Evolutionary conservation across 1,139 yeast species (phyloP).

Genomic region (Kurtzmaniella natalensis): DNA sequence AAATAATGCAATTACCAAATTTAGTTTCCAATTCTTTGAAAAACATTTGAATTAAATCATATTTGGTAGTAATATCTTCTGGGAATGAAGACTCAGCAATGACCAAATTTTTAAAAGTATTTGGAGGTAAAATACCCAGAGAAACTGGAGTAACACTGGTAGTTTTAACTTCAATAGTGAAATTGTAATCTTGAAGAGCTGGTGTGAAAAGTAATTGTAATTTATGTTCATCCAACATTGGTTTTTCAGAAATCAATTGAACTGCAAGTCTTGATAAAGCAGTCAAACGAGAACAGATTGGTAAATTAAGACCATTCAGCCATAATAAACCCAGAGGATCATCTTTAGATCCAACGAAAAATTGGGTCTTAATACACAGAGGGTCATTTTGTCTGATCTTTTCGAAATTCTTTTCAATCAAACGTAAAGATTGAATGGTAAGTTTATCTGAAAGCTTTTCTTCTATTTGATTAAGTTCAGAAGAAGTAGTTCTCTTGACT

Average conservation of each 20-base stretch:
- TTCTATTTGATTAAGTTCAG: constrained; percentile 14
- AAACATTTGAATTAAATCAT: constrained; percentile 55
- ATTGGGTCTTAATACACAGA: constrained; percentile 69
- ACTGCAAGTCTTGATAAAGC: constrained; percentile 79
- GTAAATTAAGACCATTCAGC: constrained; percentile 67
- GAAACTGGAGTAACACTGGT: constrained; percentile 33
- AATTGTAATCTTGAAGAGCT: constrained; percentile 78
- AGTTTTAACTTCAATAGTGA: constrained; percentile 58
- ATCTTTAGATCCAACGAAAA: constrained; percentile 75
- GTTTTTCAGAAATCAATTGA: constrained; percentile 39
- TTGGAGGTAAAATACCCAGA: constrained; percentile 54
- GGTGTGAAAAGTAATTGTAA: constrained; percentile 68
- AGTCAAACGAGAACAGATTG: constrained; percentile 83
- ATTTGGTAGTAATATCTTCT: constrained; percentile 38
- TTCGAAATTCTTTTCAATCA: constrained; percentile 59
- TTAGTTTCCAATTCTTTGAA: constrained; percentile 54
- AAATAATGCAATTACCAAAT: constrained; percentile 52
- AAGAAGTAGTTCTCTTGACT: constrained; percentile 43
- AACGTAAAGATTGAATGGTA: constrained; percentile 57
- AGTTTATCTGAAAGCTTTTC: constrained; percentile 56
- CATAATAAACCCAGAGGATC: constrained; percentile 84
- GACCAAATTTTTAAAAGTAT: constrained; percentile 61
- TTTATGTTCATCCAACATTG: constrained; percentile 42
- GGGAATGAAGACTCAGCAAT: constrained; percentile 37
- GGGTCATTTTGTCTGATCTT: constrained; percentile 76